phyloP scores from a whole-genome alignment of 1,139 yeast species.

The Suhomyces taliae region DNA sequence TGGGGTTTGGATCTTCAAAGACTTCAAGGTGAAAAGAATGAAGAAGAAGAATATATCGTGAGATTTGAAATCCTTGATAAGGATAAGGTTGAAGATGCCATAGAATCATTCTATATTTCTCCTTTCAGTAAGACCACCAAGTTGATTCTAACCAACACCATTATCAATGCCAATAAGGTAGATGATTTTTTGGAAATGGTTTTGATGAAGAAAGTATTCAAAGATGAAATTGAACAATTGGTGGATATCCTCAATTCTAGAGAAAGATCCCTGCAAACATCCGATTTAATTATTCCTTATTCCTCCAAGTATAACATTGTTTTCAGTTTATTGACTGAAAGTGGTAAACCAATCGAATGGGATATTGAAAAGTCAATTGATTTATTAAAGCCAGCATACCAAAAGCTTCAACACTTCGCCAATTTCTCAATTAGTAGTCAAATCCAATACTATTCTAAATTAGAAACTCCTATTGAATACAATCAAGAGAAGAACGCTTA shows the following conservation, averaged over 20 bases:
- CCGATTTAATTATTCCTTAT: conserved; percentile 50
- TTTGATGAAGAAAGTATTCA: conserved; percentile 38
- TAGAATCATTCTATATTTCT: conserved; percentile 30
- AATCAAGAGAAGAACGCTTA: conserved; percentile 31
- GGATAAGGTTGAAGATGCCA: conserved; percentile 14
- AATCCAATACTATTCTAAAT: conserved; percentile 64
- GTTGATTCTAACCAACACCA: conserved; percentile 27
- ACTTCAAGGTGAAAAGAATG: conserved; percentile 4
- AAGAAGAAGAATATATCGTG: conserved; percentile 22
- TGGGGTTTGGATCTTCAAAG: conserved; percentile 33
- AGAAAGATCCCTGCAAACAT: background rate
- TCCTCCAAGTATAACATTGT: conserved; percentile 66
- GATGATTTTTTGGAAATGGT: conserved; percentile 34
- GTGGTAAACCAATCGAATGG: conserved; percentile 43
- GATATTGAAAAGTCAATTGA: conserved; percentile 31
- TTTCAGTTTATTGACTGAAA: conserved; percentile 53
- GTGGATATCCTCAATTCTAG: conserved; percentile 9
- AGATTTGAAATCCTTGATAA: conserved; percentile 19
- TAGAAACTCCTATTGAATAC: conserved; percentile 28
- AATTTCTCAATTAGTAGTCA: conserved; percentile 80
- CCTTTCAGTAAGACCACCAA: conserved; percentile 34
- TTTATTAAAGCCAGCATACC: conserved; percentile 29
- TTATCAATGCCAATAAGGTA: conserved; percentile 29
- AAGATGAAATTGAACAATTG: conserved; percentile 33
- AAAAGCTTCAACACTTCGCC: conserved; percentile 48